phyloP scores from a whole-genome alignment of 768 basidiomycete species.

The Serendipita indica region DNA sequence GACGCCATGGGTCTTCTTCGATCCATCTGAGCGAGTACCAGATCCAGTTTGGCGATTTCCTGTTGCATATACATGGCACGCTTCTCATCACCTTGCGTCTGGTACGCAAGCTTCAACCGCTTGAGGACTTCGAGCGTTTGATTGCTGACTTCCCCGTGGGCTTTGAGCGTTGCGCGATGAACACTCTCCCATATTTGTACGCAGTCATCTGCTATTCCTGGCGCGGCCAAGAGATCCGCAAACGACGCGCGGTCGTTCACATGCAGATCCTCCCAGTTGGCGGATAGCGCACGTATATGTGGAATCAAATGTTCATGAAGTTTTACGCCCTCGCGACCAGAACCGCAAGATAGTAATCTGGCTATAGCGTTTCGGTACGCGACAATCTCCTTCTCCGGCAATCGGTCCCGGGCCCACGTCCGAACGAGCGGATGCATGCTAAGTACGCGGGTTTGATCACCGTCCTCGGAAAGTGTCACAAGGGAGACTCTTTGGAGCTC shows the following conservation, averaged over 20 bases:
- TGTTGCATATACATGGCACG: neutral
- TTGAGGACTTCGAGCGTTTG: neutral
- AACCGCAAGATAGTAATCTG: neutral
- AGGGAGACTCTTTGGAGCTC: neutral
- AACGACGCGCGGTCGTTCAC: neutral
- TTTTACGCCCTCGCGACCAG: neutral
- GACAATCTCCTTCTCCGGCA: neutral
- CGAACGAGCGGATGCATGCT: neutral
- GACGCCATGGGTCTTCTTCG: no score
- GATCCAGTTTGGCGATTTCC: neutral
- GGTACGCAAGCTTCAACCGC: neutral
- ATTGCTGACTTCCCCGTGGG: neutral
- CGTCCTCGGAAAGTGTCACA: neutral
- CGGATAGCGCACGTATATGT: neutral
- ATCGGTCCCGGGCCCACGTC: neutral
- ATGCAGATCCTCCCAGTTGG: neutral
- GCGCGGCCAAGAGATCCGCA: neutral
- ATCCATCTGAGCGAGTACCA: no score
- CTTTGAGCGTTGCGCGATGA: neutral
- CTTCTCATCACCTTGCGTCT: neutral
- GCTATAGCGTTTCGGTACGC: neutral
- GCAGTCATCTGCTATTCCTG: neutral
- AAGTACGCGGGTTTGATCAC: neutral
- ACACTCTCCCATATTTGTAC: neutral
- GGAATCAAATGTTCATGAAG: neutral